A percentile compares a stretch with the other conserved stretches of the same genome.
phyloP scores from a whole-genome alignment of 2,329 filamentous ascomycete genomes.

The Fusarium zealandicum region DNA sequence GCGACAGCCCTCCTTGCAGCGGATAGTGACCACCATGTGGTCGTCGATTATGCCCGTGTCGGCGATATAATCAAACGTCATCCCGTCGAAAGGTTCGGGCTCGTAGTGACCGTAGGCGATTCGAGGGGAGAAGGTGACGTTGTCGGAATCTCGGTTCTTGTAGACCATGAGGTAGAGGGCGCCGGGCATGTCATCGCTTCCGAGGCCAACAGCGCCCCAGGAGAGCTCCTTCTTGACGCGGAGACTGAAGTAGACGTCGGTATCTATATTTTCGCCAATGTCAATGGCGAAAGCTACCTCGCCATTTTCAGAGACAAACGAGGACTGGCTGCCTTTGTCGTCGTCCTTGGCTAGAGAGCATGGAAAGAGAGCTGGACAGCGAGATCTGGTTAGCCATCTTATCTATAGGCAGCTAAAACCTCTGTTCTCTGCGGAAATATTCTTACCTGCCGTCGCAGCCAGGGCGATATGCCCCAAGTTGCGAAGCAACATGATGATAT shows the following conservation, averaged over 20 bases:
- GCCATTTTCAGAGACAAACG: constrained; percentile 54
- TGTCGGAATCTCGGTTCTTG: constrained; percentile 52
- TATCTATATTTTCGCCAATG: constrained; percentile 54
- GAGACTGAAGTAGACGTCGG: constrained; percentile 63
- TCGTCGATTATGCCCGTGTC: constrained; percentile 58
- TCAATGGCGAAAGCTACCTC: constrained; percentile 59
- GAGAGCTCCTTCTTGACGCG: constrained; percentile 54
- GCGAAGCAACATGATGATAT: constrained; percentile 41
- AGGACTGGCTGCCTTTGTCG: constrained; percentile 47
- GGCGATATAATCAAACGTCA: constrained; percentile 46
- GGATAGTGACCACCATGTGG: constrained; percentile 57
- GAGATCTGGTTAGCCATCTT: neutral
- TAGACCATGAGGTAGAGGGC: constrained; percentile 65
- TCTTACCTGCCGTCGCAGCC: constrained; percentile 41
- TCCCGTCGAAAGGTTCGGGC: constrained; percentile 55
- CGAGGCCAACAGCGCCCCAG: constrained; percentile 65
- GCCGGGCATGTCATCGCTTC: constrained; percentile 58
- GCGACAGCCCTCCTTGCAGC: constrained; percentile 60
- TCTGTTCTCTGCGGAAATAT: neutral
- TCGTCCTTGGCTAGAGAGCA: constrained; percentile 38
- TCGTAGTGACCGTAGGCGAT: constrained; percentile 59
- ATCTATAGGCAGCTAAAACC: neutral
- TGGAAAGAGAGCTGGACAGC: constrained; percentile 36
- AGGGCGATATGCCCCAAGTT: constrained; percentile 42
- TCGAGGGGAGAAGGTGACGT: constrained; percentile 65